Conservation (phyloP, 1,139 yeast genomes). For the Yamadazyma atlantica region DNA sequence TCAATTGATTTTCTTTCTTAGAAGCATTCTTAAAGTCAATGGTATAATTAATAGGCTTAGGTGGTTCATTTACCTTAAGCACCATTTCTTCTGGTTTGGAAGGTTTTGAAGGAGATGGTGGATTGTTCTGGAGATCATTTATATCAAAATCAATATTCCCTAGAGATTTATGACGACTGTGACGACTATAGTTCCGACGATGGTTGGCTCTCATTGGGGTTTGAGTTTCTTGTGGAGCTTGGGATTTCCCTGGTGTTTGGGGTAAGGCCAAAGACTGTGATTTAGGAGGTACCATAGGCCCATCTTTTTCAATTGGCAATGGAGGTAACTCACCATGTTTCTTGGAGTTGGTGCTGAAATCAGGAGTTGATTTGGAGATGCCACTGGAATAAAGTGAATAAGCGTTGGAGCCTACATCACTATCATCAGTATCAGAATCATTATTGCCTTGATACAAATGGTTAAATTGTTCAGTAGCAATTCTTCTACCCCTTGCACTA, state of each 20-base stretch:
- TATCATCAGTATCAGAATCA: constrained; percentile 21
- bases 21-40: constrained; percentile 43
- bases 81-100: constrained; percentile 11
- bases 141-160: constrained; percentile 34
- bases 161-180: constrained; percentile 41
- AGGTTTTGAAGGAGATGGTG: constrained; percentile 2
- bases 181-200: constrained; percentile 18
- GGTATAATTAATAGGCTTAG: constrained; percentile 34
- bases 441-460: constrained; percentile 25
- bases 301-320: constrained; percentile 11
- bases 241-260: neutral
- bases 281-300: neutral
- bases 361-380: constrained; percentile 23
- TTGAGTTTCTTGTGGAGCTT: constrained; percentile 18
- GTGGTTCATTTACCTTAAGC: constrained; percentile 40
- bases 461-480: constrained; percentile 27
- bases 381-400: constrained; percentile 13
- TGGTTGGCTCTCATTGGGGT: constrained; percentile 27
- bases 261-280: neutral
- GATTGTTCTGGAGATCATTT: constrained; percentile 6
- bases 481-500: constrained; percentile 30
- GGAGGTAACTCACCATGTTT: constrained; percentile 17
- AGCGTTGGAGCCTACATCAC: constrained; percentile 24
- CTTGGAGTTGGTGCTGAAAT: constrained; percentile 11
- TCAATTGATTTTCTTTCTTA: constrained; percentile 10